phyloP scores from a whole-genome alignment of 768 basidiomycete genomes.

The Paxillus rubicundulus region DNA sequence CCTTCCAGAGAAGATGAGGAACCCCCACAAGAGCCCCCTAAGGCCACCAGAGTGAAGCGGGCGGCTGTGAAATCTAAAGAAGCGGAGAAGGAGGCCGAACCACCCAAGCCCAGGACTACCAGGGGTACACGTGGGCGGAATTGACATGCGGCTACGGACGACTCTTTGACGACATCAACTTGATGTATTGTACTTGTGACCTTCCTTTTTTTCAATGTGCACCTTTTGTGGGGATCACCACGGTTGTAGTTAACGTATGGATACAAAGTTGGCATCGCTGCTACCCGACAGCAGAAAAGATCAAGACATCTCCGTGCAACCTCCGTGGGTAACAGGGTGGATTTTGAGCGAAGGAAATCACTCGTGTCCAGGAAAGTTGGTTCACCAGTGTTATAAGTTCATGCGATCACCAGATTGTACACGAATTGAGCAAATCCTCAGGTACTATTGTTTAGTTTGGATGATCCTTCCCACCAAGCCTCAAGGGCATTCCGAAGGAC shows the following conservation, averaged over 20 bases:
- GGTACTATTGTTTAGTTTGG: too few species aligned
- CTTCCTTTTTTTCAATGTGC: background rate
- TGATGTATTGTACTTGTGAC: background rate
- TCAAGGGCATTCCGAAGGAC: constrained; percentile 11
- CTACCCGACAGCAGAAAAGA: too few species aligned
- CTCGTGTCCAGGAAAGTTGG: too few species aligned
- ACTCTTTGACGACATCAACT: background rate
- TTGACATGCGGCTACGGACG: background rate
- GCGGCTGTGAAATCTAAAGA: background rate
- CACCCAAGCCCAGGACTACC: constrained; percentile 1
- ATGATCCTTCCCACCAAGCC: too few species aligned
- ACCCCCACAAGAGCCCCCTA: background rate
- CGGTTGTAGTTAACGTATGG: background rate
- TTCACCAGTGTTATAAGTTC: too few species aligned
- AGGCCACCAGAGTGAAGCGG: background rate
- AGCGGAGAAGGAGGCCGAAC: constrained; percentile 5
- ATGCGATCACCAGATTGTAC: too few species aligned
- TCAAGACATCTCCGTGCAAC: too few species aligned
- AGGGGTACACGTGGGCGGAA: constrained; percentile 3
- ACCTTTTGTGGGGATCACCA: background rate
- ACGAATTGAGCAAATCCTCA: too few species aligned
- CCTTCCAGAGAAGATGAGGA: constrained; percentile 13
- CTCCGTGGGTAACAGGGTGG: background rate
- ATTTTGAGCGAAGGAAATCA: too few species aligned
- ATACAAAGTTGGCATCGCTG: background rate